phyloP scores from a whole-genome alignment of 176 grass and related monocot genomes.

The Phoenix dactylifera region DNA sequence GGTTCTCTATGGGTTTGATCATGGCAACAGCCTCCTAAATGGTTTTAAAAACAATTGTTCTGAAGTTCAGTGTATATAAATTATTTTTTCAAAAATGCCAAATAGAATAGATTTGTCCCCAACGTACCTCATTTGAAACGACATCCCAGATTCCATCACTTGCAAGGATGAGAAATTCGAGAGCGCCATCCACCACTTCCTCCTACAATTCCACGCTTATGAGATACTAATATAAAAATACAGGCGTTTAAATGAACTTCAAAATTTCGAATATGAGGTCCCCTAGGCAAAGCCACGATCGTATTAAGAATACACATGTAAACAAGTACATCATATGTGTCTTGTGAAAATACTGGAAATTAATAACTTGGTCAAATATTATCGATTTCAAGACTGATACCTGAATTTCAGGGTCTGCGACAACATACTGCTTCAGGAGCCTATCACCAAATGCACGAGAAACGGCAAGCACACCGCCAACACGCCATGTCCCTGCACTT shows the following conservation, averaged over 20 bases:
- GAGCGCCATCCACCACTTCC: conserved; percentile 59
- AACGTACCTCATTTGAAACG: conserved; percentile 60
- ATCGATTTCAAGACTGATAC: conserved; percentile 16
- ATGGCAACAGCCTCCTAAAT: conserved; percentile 67
- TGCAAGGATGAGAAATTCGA: conserved; percentile 87
- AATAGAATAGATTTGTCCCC: too few species aligned
- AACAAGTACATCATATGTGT: too few species aligned
- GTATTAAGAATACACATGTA: not conserved
- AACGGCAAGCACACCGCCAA: conserved; percentile 78
- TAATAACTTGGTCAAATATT: too few species aligned
- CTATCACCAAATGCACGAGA: conserved; percentile 89
- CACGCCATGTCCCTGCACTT: conserved; percentile 66
- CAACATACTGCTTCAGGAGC: conserved; percentile 82
- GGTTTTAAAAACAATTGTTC: not conserved
- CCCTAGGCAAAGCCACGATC: not conserved
- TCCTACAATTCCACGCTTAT: conserved; percentile 34
- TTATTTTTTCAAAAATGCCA: too few species aligned
- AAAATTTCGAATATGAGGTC: not conserved
- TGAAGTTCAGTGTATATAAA: too few species aligned
- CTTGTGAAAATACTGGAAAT: too few species aligned
- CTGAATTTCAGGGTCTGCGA: conserved; percentile 88
- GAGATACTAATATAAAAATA: too few species aligned
- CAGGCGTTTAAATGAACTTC: too few species aligned
- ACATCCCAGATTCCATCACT: conserved; percentile 91
- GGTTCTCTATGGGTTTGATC: conserved; percentile 56